Evolutionary conservation across 208 protist species (phyloP), one percentile per base, ranked within the genome.

Genomic region (Wallacemonas sp.): DNA sequence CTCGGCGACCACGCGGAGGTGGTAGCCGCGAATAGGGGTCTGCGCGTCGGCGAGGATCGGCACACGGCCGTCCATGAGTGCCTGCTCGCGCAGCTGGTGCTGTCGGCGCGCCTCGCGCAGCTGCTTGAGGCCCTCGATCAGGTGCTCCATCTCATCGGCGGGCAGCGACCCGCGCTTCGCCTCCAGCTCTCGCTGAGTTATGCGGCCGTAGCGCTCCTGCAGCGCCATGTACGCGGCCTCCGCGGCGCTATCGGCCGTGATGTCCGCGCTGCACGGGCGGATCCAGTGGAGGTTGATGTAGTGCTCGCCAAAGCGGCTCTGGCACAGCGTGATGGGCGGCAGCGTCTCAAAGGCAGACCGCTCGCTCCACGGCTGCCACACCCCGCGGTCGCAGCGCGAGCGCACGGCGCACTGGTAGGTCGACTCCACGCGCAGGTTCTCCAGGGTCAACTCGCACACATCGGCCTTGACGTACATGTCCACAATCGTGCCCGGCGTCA

Each of bases 251-350:
- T 84, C 61, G 20, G 54, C 59, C 22, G 59, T 45, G 41, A 69
- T 57, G 42, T 70, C 44, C 7, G 31, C 57, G 12, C 57, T 61
- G 11, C 79, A 65, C 26, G 73, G 57, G 54, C 93, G 88, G 65
- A 91, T 81, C 91, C 93, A 97, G 63, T 86, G 94, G 22, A 97
- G 74, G 68, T 93, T 94, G 57, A 96, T 93, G 77, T 93, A 97
- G 64, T 96, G 89, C 68, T 97, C 93, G 38, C 89, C 89, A 69
- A 96, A 94, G 45, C 89, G 83, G 64, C 72, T 79, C 54, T 97
- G 89, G 38, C 77, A 73, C 10, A 97, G 86, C 65, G 80, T 69
- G 28, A 97, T 78, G 3, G 78, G 67, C 2, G 74, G 48, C 45
- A 97, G 76, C 18, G 91, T 96, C 42, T 55, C 54, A n/a, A 95